Base-by-base conservation (phyloP, 108 stramenopile species). In the Cyclostephanos tholiformis region DNA sequence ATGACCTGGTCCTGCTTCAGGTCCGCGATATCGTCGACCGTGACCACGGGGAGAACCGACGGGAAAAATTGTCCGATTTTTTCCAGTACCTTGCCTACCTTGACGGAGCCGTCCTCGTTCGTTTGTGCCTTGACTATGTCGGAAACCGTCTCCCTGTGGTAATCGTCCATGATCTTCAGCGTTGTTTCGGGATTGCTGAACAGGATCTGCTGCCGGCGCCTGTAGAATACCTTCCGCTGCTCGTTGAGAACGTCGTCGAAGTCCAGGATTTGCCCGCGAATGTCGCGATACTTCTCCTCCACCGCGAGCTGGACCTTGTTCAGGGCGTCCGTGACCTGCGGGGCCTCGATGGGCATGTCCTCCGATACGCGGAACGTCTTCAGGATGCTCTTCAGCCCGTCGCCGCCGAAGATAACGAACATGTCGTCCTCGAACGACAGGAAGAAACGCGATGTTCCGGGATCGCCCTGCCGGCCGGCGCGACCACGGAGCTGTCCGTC, bases 351-450 rank as follows among this genome's bases (percentile, higher is more conserved):
- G 20, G 95, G 92, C 93, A 96, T 93, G 75, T 96, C 93, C 10
- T 96, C 95, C 20, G 87, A 86, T 8, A 96, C 93, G 22, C 95
- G 87, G 80, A 96, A 96, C 65, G 86, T 91, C 70, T 91, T 82
- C 51, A 96, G 86, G 39, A 96, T 88, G 10, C 90, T 91, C 43
- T 88, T 60, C 63, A 96, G 61, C 11, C 66, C 58, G 57, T 96
- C 95, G 19, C 95, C 95, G 23, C 94, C 96, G 70, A 97, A 97
- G 55, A 97, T 92, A 8, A 90, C 89, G 85, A 98, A 97, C 90
- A 97, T 95, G 65, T 97, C 96, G 72, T 98, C 98, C 74, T 97
- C 95, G 66, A 98, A 95, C 0, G 91, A 91, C 9, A 98, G 74
- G 69, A 96, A 97, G 83, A 97, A 97, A 26, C 95, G 87, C 0